phyloP scores from a whole-genome alignment of 108 stramenopile genomes.

The Nitzschia palea region DNA sequence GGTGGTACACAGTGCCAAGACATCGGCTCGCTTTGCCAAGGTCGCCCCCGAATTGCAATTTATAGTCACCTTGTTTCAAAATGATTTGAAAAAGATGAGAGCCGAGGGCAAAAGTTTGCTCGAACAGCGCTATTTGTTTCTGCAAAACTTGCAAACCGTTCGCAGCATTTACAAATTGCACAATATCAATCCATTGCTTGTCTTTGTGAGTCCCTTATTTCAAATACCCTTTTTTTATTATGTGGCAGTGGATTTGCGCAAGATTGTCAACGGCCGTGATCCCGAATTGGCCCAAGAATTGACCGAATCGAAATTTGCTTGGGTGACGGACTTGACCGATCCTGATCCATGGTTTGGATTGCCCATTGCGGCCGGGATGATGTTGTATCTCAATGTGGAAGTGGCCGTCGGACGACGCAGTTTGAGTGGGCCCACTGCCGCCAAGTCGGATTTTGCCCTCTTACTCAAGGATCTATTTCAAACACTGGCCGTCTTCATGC shows the following conservation, averaged over 20 bases:
- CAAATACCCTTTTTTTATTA: conserved; percentile 86
- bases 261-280: conserved; percentile 81
- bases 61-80: conserved; percentile 60
- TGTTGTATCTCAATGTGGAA: conserved; percentile 82
- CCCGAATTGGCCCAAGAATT: conserved; percentile 77
- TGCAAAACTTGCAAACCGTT: conserved; percentile 50
- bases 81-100: conserved; percentile 61
- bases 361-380: conserved; percentile 67
- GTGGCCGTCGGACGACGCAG: conserved; percentile 68
- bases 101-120: conserved; percentile 33
- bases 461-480: conserved; percentile 83
- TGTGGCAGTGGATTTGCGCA: conserved; percentile 71
- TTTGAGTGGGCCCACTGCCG: conserved; percentile 63
- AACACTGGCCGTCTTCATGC: conserved; percentile 83
- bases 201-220: conserved; percentile 75
- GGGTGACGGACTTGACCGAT: conserved; percentile 83
- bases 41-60: conserved; percentile 86
- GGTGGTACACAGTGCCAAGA: conserved; percentile 66
- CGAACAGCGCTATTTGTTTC: conserved; percentile 44
- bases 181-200: conserved; percentile 68
- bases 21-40: conserved; percentile 63
- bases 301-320: conserved; percentile 60
- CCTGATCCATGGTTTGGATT: conserved; percentile 87
- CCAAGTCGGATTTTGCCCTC: conserved; percentile 58
- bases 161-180: conserved; percentile 64